Percentiles rank a stretch among this genome's conserved stretches.
These are phyloP conservation scores for Quercus dentata DNA, from an alignment of 306 rosid genomes.

Conservation along the genomic window DNA sequence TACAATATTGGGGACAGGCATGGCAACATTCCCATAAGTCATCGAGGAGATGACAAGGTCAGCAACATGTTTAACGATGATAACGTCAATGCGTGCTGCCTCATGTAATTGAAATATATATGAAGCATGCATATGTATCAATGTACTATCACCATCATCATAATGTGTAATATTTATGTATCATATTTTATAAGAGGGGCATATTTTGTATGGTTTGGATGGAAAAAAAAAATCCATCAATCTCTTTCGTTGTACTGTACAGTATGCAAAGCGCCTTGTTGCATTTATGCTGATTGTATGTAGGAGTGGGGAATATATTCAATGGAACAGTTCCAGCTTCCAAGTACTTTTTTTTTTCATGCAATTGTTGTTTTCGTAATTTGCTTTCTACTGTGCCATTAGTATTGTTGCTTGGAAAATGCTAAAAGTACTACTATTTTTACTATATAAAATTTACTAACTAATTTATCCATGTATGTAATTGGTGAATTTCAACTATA, in stretches of 20 bases:
- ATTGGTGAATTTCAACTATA: no score
- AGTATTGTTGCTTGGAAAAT: background rate
- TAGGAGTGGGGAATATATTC: slow-evolving; percentile 19
- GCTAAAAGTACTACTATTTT: no score
- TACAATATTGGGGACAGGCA: slow-evolving; percentile 77
- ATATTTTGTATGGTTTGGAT: no score
- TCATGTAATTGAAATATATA: slow-evolving; percentile 50
- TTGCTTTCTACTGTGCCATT: background rate
- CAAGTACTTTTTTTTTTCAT: background rate
- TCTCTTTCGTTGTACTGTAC: no score
- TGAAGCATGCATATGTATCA: background rate
- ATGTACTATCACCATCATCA: no score
- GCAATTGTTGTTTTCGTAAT: background rate
- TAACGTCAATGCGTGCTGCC: slow-evolving; percentile 76
- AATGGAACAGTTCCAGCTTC: slow-evolving; percentile 4
- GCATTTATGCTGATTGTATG: no score
- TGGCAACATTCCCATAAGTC: slow-evolving; percentile 62
- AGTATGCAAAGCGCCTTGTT: no score
- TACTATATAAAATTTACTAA: no score
- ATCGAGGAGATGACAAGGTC: slow-evolving; percentile 82
- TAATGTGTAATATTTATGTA: no score
- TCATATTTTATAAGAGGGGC: no score
- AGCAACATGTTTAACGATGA: slow-evolving; percentile 97
- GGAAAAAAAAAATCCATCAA: no score
- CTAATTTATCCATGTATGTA: no score